Evolutionary conservation across 768 basidiomycete species (phyloP).

Genomic region (Kwoniella newhampshirensis): DNA sequence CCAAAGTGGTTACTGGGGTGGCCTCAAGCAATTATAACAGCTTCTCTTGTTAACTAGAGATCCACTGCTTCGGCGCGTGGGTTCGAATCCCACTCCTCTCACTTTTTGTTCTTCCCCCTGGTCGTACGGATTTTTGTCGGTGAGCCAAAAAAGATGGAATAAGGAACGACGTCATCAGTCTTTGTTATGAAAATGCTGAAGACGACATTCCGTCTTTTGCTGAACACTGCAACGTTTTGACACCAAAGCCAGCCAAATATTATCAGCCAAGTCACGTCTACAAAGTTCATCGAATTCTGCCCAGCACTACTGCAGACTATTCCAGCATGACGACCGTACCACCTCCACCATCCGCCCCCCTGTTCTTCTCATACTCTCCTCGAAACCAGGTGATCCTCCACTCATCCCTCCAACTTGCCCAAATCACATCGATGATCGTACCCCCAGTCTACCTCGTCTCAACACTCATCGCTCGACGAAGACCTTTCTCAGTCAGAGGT

Average conservation of each 20-base stretch:
- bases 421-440: conserved; percentile 37
- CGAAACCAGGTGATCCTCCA: conserved; percentile 43
- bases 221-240: no score
- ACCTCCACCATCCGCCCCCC: conserved; percentile 27
- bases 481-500: conserved; percentile 37
- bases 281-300: no score
- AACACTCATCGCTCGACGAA: conserved; percentile 23
- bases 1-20: no score
- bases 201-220: no score
- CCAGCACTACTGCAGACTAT: no score
- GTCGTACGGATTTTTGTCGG: background rate
- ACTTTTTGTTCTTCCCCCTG: background rate
- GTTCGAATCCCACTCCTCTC: conserved; percentile 39
- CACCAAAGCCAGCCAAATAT: no score
- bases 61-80: conserved; percentile 34
- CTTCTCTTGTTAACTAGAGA: no score
- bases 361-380: conserved; percentile 24
- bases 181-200: no score
- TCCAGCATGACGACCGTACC: background rate
- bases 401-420: conserved; percentile 43
- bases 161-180: no score
- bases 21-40: no score
- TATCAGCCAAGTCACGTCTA: no score
- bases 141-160: no score
- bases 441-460: conserved; percentile 46